A percentile compares a stretch with the other conserved stretches of the same genome.
Conservation (phyloP, 2,329 filamentous ascomycete genomes). For the Phyllosticta citriasiana region DNA sequence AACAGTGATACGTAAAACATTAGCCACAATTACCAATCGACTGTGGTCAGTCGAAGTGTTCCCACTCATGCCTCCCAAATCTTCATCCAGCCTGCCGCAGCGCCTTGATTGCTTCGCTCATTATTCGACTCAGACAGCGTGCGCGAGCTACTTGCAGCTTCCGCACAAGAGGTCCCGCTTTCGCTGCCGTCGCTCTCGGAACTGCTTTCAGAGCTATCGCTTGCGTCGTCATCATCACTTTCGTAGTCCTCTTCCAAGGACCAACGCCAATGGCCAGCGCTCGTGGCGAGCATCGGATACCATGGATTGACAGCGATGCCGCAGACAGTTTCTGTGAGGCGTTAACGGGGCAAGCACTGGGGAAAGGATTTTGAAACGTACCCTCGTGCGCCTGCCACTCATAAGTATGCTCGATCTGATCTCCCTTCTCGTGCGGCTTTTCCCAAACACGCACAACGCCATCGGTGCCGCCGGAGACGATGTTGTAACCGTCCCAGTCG, state of each 20-base stretch:
- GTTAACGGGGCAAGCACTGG: background rate
- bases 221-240: background rate
- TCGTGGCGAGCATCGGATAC: background rate
- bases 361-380: background rate
- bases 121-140: background rate
- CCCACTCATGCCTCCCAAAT: background rate
- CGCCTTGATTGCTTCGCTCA: background rate
- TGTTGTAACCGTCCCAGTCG: conserved; percentile 32
- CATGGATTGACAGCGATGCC: background rate
- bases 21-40: too few relatives aligned
- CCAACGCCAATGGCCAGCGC: background rate
- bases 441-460: conserved; percentile 38
- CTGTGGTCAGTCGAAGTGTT: background rate
- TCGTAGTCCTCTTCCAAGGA: background rate
- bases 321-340: background rate
- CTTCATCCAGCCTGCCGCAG: background rate
- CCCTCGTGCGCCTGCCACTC: conserved; percentile 6
- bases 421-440: conserved; percentile 16
- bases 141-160: background rate
- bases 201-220: background rate
- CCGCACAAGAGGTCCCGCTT: background rate
- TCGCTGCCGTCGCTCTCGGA: background rate
- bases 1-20: too few relatives aligned
- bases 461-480: conserved; percentile 52
- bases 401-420: background rate